These are phyloP conservation scores for Psophocarpus tetragonolobus DNA, from an alignment of 306 rosid genomes.

Conservation along the genomic window DNA sequence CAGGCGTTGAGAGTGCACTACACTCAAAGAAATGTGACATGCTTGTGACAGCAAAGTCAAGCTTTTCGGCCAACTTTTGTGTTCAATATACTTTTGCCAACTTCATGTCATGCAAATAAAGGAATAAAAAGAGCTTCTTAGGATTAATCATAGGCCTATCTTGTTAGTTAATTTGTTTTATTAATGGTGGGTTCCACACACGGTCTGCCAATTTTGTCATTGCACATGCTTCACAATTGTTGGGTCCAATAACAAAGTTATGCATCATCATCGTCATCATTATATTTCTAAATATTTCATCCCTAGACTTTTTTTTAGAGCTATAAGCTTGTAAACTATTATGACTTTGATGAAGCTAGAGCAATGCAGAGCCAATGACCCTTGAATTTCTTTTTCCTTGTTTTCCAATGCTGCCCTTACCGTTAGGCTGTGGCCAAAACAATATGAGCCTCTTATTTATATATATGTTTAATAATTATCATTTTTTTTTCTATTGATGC, in stretches of 20 bases:
- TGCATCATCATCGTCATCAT: conserved; percentile 42
- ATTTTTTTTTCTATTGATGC: not conserved
- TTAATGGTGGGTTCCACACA: conserved; percentile 50
- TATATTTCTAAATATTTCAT: conserved; percentile 32
- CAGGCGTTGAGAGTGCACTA: conserved; percentile 65
- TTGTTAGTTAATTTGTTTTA: conserved; percentile 17
- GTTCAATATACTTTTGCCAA: conserved; percentile 45
- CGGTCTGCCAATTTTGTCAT: conserved; percentile 60
- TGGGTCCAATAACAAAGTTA: conserved; percentile 51
- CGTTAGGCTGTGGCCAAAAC: not conserved
- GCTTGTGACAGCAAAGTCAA: conserved; percentile 90
- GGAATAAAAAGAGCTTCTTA: conserved; percentile 19
- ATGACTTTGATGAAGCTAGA: conserved; percentile 23
- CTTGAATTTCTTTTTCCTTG: not conserved
- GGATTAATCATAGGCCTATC: conserved; percentile 29
- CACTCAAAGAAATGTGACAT: conserved; percentile 87
- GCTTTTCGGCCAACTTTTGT: conserved; percentile 85
- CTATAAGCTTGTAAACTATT: conserved; percentile 32
- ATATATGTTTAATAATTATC: not conserved
- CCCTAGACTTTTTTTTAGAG: conserved; percentile 32
- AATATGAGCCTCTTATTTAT: not conserved
- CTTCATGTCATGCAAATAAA: conserved; percentile 60
- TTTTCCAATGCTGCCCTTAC: conserved; percentile 1
- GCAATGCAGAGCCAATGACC: conserved; percentile 11
- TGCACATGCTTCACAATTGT: conserved; percentile 55